Percentiles rank a stretch among this genome's conserved stretches.
phyloP scores from a whole-genome alignment of 129 eudicot genomes.

The Flaveria sonorensis region DNA sequence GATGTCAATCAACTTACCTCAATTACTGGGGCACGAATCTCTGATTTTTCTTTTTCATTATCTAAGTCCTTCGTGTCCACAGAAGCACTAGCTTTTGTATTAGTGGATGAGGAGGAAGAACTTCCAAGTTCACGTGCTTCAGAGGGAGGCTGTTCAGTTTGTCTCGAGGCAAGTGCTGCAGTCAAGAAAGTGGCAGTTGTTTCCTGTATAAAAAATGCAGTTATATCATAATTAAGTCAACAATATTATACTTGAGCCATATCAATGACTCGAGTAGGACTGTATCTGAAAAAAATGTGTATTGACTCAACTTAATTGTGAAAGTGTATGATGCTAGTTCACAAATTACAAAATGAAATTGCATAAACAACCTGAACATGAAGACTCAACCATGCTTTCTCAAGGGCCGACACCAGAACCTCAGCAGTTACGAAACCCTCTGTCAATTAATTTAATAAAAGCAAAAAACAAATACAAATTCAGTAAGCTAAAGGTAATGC shows the following conservation, averaged over 20 bases:
- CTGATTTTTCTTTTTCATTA: conserved; percentile 34
- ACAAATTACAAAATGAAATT: conserved; percentile 1
- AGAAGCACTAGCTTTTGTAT: conserved; percentile 26
- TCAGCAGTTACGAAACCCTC: conserved; percentile 80
- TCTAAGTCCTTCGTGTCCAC: conserved; percentile 26
- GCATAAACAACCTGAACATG: conserved; percentile 70
- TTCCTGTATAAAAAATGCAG: conserved; percentile 47
- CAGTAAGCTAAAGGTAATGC: not conserved
- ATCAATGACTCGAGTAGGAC: not conserved
- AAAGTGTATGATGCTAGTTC: not conserved
- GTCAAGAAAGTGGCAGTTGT: conserved; percentile 79
- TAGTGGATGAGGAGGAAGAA: conserved; percentile 38
- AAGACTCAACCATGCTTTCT: conserved; percentile 93
- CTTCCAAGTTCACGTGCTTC: conserved; percentile 45
- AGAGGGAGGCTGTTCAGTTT: conserved; percentile 41
- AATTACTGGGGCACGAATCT: conserved; percentile 21
- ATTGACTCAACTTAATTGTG: not conserved
- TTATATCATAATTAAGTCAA: not conserved
- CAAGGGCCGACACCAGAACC: conserved; percentile 59
- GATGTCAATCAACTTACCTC: conserved; percentile 38
- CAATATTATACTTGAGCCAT: not conserved
- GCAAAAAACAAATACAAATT: not conserved
- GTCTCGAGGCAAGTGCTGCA: conserved; percentile 76
- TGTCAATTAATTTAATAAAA: conserved; percentile 29
- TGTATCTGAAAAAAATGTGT: not conserved